phyloP scores from a whole-genome alignment of 208 protist species.

The Leishmania tarentolae region DNA sequence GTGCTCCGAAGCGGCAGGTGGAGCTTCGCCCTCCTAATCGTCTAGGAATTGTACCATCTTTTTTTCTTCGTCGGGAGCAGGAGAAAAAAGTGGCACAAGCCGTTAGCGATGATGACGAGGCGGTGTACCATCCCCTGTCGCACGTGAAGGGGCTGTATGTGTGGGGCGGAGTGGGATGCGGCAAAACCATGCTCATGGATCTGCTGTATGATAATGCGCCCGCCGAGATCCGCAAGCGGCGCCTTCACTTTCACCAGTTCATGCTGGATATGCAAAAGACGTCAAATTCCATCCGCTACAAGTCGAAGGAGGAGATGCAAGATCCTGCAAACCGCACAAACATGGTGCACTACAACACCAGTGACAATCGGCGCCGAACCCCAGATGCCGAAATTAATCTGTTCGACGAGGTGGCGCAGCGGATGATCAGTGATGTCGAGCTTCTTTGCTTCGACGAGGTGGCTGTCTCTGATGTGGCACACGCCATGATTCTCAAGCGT shows the following conservation, averaged over 20 bases:
- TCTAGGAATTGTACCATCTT: slow-evolving; percentile 77
- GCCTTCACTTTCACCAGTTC: slow-evolving; percentile 96
- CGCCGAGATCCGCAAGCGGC: slow-evolving; percentile 75
- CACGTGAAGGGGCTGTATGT: slow-evolving; percentile 93
- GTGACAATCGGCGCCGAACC: slow-evolving; percentile 52
- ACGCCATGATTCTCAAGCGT: slow-evolving; percentile 96
- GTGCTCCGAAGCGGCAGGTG: slow-evolving; percentile 52
- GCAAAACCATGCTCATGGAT: slow-evolving; percentile 97
- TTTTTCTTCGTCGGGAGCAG: slow-evolving; percentile 76
- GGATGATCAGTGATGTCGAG: slow-evolving; percentile 88
- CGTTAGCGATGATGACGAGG: slow-evolving; percentile 35
- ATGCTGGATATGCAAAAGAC: slow-evolving; percentile 95
- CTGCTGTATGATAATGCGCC: slow-evolving; percentile 91
- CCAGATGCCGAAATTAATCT: slow-evolving; percentile 71
- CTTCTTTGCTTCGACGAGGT: slow-evolving; percentile 96
- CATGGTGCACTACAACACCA: slow-evolving; percentile 61
- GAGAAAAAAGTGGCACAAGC: slow-evolving; percentile 73
- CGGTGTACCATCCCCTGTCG: slow-evolving; percentile 76
- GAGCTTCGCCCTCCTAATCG: slow-evolving; percentile 84
- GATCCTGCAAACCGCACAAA: slow-evolving; percentile 31
- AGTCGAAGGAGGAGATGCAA: slow-evolving; percentile 59
- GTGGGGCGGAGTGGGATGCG: slow-evolving; percentile 95
- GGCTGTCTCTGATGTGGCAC: slow-evolving; percentile 93
- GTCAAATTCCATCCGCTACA: slow-evolving; percentile 71
- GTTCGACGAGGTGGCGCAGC: slow-evolving; percentile 85